Conservation (phyloP, 2,329 filamentous ascomycete species). For the Diaporthe amygdali region DNA sequence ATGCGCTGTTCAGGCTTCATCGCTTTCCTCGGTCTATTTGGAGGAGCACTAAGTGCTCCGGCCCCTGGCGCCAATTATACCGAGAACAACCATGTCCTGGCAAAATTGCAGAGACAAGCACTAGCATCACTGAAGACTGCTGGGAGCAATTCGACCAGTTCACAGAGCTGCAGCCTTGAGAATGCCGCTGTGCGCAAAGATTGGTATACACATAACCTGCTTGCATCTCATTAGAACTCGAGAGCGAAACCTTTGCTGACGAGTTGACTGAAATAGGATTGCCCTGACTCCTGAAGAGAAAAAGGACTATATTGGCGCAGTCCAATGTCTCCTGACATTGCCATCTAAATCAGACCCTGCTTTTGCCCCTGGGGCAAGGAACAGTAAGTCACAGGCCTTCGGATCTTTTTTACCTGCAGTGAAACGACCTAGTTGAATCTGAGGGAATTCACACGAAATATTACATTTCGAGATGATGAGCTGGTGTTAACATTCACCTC, state of each 20-base stretch:
- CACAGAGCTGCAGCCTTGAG: not conserved
- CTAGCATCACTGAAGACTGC: not conserved
- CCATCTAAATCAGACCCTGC: not conserved
- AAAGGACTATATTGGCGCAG: not conserved
- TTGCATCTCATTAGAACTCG: rapidly evolving
- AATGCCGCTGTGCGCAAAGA: slow-evolving; percentile 1
- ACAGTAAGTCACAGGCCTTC: not conserved
- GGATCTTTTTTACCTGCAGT: not conserved
- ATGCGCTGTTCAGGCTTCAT: not conserved
- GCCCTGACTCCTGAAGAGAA: not conserved
- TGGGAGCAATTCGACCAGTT: not conserved
- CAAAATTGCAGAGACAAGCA: not conserved
- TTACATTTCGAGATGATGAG: not conserved
- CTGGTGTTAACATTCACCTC: not conserved
- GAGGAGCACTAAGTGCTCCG: not conserved
- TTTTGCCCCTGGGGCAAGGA: not conserved
- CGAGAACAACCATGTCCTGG: not conserved
- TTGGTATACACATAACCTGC: not conserved
- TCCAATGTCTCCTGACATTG: not conserved
- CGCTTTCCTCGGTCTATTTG: not conserved
- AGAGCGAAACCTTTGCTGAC: not conserved
- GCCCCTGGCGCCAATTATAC: not conserved
- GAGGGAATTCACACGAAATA: too few species aligned
- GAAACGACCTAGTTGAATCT: not conserved
- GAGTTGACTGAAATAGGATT: not conserved